Base-by-base conservation (phyloP, 352 stramenopile genomes). In the Phytophthora hibernalis region DNA sequence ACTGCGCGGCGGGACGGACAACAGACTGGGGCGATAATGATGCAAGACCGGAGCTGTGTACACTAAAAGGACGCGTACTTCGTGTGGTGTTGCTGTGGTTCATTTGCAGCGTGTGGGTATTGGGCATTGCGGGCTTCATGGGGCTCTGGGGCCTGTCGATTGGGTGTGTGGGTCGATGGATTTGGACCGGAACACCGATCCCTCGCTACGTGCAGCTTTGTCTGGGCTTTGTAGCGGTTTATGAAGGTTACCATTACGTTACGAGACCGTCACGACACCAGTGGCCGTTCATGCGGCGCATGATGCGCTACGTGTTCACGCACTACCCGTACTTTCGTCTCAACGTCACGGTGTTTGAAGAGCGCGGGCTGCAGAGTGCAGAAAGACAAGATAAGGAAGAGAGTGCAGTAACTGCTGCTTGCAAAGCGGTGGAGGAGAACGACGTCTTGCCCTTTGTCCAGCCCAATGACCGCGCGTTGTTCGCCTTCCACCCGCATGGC, bases 401-500 rank as follows among this genome's bases (percentile, higher is more conserved):
- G 8, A 9, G 12, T 55, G 49, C 28, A 44, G 28, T 16, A 22
- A 28, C n/a, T 9, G 52, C 31, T 45, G 61, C 54, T n/a, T 48
- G 26, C 12, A 47, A 61, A 7, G 47, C 49, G 11, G 45, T 65
- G 13, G 47, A 60, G 30, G 51, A 66, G n/a, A 54, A 55, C 35
- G 30, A 58, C 2, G 31, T 50, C 35, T 53, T 40, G 7, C 22
- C 45, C 2, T 54, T 54, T 18, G 38, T 68, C n/a, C 28, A 48
- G 16, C 45, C 48, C 9, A 54, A 69, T 24, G 62, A 68, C 30
- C 35, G 52, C 21, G 51, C 62, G 28, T 31, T 76, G 16, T 76
- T 76, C 30, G 76, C 77, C 26, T 91, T 89, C 65, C 84, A 93
- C 40, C 84, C 84, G 31, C 84, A 91, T 49, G 84, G 84, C 30